Base-by-base conservation (phyloP, 805 yeast genomes). In the Hanseniaspora guilliermondii region DNA sequence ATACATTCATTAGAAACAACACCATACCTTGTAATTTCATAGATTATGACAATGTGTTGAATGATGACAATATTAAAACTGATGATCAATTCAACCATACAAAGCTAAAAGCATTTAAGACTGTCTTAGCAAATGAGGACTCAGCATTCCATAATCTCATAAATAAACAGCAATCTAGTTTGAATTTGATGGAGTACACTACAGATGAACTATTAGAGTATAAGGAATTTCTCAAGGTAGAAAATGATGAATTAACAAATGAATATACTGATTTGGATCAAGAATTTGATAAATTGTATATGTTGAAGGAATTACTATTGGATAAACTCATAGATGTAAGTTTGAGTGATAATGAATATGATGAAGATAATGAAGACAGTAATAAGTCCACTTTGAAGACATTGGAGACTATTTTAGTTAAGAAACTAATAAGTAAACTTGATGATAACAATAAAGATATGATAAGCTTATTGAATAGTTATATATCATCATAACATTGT, bases 1-100 rank as follows among this genome's bases (percentile, higher is more conserved):
- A 50, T 16, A 41, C 48, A 5, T 40, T 41, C 6, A 50, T 50
- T 9, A 50, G 54, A 42, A 53, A 42, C 45, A 53, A 42, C 37
- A 47, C 48, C 3, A 24, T 53, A 21, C 36, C 24, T 2, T 47
- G 49, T 17, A 53, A 53, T 30, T 47, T 42, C 24, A 21, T 41
- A n/a, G 53, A 53, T 6, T 42, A 37, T 19, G 53, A 54, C 19
- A 48, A 42, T 14, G 7, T 53, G 2, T n/a, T 53, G 3, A 24
- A 8, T 8, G 33, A 50, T 3, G 37, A 30, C 27, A 27, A 44
- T 32, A 25, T 24, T 21, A 39, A 35, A 36, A 30, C 30, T 16
- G 47, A 46, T 45, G 55, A 46, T 37, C 27, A 37, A 27, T 35
- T 24, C 39, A 46, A 22, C 19, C 27, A 46, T 17, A 36, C 24